Conservation (phyloP, 208 protist genomes). For the Kentomonas sorsogonicus region DNA sequence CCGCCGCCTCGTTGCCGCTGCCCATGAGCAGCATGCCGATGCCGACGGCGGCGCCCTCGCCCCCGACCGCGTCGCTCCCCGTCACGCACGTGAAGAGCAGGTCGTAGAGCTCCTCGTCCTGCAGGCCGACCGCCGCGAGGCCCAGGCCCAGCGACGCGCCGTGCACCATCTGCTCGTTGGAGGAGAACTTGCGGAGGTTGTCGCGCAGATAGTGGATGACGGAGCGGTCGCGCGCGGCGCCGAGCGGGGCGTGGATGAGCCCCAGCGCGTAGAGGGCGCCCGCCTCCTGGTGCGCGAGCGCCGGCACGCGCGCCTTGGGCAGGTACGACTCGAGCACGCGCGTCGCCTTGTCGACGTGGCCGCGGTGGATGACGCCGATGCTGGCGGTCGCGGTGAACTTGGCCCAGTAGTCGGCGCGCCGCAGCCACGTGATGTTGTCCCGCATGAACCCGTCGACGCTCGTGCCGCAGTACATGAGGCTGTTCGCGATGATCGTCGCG, state of each 20-base stretch:
- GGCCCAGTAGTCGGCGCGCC: constrained; percentile 94
- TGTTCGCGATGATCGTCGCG: constrained; percentile 94
- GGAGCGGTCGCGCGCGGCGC: constrained; percentile 78
- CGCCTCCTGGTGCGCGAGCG: constrained; percentile 93
- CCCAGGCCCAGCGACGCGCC: constrained; percentile 97
- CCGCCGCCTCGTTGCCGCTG: constrained; percentile 71
- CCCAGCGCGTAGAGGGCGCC: constrained; percentile 97
- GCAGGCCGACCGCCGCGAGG: constrained; percentile 85
- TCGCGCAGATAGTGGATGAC: constrained; percentile 79
- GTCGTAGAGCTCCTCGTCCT: constrained; percentile 92
- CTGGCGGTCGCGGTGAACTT: constrained; percentile 96
- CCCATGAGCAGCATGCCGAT: constrained; percentile 98
- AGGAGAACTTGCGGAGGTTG: constrained; percentile 56
- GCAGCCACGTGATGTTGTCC: constrained; percentile 97
- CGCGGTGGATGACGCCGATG: constrained; percentile 97
- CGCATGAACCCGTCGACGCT: constrained; percentile 97
- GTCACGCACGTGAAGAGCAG: constrained; percentile 93
- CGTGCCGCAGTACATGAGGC: constrained; percentile 97
- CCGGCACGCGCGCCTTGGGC: constrained; percentile 51
- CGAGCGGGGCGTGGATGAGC: constrained; percentile 95
- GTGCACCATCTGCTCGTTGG: constrained; percentile 93
- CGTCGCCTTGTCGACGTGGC: constrained; percentile 87
- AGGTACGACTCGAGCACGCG: constrained; percentile 93
- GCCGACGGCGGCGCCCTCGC: constrained; percentile 96
- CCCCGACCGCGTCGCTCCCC: constrained; percentile 94